Percentiles rank a stretch among this genome's conserved stretches.
phyloP scores from a whole-genome alignment of 1,139 yeast species.

The Trichomonascaceae sp. region DNA sequence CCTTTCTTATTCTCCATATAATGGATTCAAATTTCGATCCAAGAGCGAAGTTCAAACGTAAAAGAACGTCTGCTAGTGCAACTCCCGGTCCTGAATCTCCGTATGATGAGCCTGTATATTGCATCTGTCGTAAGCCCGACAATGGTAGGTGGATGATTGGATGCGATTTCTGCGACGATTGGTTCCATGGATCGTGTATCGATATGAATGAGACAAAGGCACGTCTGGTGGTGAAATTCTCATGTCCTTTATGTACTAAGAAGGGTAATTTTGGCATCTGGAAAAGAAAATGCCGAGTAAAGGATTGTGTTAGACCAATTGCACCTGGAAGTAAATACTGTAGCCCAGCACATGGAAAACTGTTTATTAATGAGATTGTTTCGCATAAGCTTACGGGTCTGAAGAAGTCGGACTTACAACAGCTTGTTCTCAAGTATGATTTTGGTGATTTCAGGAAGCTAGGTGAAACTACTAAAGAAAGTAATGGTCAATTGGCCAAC shows the following conservation, averaged over 20 bases:
- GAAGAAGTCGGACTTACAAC: conserved; percentile 26
- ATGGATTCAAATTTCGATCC: not conserved
- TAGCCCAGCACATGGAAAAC: conserved; percentile 60
- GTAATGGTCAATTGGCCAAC: conserved; percentile 11
- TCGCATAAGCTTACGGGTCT: conserved; percentile 10
- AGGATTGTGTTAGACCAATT: conserved; percentile 57
- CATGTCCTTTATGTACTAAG: conserved; percentile 69
- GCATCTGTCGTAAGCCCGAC: conserved; percentile 77
- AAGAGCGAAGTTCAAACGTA: not conserved
- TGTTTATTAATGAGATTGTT: conserved; percentile 39
- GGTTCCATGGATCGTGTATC: conserved; percentile 87
- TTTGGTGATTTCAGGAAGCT: conserved; percentile 11
- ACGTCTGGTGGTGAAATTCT: conserved; percentile 57
- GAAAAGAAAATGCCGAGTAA: conserved; percentile 70
- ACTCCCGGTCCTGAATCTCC: conserved; percentile 1
- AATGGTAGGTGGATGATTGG: conserved; percentile 77
- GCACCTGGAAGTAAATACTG: conserved; percentile 63
- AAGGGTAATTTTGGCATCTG: conserved; percentile 43
- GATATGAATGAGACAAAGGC: conserved; percentile 49
- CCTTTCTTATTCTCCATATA: not conserved
- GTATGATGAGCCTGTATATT: conserved; percentile 49
- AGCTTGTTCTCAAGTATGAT: conserved; percentile 13
- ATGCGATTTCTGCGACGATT: conserved; percentile 92
- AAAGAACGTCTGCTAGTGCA: not conserved
- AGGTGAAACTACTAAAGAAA: conserved; percentile 6